phyloP scores from a whole-genome alignment of 768 basidiomycete species.

The Leucocoprinus sp. region DNA sequence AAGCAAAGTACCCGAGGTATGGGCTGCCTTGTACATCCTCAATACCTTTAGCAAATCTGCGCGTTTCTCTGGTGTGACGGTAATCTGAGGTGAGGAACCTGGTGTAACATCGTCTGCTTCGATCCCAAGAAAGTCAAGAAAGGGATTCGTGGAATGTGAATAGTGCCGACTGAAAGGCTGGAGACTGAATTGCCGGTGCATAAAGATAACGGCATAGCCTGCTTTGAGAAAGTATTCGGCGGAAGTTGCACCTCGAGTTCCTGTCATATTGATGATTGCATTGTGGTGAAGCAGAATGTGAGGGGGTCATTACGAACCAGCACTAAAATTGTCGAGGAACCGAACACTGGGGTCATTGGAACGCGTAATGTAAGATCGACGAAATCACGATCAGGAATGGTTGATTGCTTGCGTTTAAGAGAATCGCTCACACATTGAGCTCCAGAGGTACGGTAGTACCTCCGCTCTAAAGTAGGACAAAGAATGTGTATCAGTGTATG shows the following conservation, averaged over 20 bases:
- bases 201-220: constrained; percentile 96
- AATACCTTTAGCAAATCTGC: constrained; percentile 64
- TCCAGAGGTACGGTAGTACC: constrained; percentile 97
- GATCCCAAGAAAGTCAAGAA: constrained; percentile 89
- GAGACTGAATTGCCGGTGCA: constrained; percentile 96
- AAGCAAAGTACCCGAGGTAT: constrained; percentile 64
- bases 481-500: constrained; percentile 5
- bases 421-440: constrained; percentile 90
- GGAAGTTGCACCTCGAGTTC: constrained; percentile 94
- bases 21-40: constrained; percentile 72
- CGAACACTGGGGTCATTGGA: constrained; percentile 60
- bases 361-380: neutral
- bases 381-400: constrained; percentile 11
- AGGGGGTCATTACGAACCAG: constrained; percentile 46
- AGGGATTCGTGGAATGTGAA: constrained; percentile 96
- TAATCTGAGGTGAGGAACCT: constrained; percentile 40
- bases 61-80: constrained; percentile 60
- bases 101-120: constrained; percentile 22
- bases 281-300: neutral
- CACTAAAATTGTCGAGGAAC: constrained; percentile 98
- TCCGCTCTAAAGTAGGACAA: constrained; percentile 61
- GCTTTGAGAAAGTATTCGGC: constrained; percentile 95
- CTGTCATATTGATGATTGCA: constrained; percentile 28
- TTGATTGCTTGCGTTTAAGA: no score
- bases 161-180: constrained; percentile 98